These are phyloP conservation scores for Talaromyces rugulosus DNA, from an alignment of 2,329 filamentous ascomycete species.

Conservation along the genomic window DNA sequence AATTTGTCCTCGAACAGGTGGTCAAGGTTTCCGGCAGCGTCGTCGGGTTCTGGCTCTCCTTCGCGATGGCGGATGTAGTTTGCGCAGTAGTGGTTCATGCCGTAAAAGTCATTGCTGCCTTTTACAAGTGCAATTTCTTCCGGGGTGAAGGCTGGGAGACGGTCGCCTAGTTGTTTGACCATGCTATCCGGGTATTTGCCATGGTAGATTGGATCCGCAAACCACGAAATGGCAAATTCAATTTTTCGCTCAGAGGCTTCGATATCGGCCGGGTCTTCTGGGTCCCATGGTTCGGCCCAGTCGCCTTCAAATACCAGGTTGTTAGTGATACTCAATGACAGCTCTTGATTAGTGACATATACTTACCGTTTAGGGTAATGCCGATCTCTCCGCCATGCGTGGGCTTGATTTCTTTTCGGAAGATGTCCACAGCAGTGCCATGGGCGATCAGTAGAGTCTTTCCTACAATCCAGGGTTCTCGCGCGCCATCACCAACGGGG, in stretches of 20 bases:
- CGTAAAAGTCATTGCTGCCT: conserved; percentile 90
- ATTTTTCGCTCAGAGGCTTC: conserved; percentile 76
- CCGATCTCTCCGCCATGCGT: conserved; percentile 72
- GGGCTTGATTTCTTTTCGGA: conserved; percentile 75
- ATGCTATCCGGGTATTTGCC: conserved; percentile 81
- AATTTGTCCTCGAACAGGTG: conserved; percentile 65
- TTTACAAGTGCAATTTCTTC: conserved; percentile 71
- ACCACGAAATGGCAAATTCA: conserved; percentile 85
- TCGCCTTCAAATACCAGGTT: conserved; percentile 51
- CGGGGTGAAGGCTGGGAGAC: conserved; percentile 68
- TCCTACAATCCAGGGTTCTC: conserved; percentile 77
- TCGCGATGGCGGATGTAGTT: conserved; percentile 77
- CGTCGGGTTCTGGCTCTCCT: conserved; percentile 56
- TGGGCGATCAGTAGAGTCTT: conserved; percentile 79
- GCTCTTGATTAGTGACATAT: background rate
- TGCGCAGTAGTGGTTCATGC: conserved; percentile 90
- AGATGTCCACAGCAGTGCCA: conserved; percentile 73
- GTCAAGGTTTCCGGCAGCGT: conserved; percentile 73
- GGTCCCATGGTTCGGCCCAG: conserved; percentile 77
- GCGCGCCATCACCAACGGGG: conserved; percentile 65
- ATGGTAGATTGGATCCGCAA: conserved; percentile 81
- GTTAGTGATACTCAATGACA: background rate
- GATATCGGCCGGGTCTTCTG: conserved; percentile 67
- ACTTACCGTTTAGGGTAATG: conserved; percentile 74
- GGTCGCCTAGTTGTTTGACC: conserved; percentile 72